A percentile compares a stretch with the other conserved stretches of the same genome.
phyloP scores from a whole-genome alignment of 352 stramenopile species.

The Albugo laibachii region DNA sequence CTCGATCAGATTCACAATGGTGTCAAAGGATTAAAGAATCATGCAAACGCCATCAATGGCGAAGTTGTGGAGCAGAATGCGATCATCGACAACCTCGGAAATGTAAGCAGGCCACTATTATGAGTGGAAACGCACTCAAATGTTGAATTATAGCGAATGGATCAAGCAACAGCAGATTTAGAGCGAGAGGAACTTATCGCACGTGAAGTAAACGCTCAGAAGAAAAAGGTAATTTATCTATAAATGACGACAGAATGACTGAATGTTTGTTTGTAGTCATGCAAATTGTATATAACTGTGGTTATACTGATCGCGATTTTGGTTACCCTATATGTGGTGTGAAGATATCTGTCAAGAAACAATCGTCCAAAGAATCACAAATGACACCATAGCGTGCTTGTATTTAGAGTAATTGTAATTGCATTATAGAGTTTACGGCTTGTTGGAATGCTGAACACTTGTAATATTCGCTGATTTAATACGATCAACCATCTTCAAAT shows the following conservation, averaged over 20 bases:
- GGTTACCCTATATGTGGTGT: conserved; percentile 31
- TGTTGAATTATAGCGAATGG: conserved; percentile 11
- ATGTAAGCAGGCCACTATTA: conserved; percentile 16
- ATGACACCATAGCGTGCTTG: too few species aligned
- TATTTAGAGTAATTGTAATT: too few species aligned
- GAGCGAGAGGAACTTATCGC: conserved; percentile 32
- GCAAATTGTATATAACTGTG: conserved; percentile 57
- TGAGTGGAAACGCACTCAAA: neutral
- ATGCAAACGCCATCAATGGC: conserved; percentile 65
- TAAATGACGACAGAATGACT: neutral
- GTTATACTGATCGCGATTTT: conserved; percentile 38
- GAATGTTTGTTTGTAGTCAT: conserved; percentile 14
- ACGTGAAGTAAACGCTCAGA: conserved; percentile 40
- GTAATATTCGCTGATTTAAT: conserved; percentile 46
- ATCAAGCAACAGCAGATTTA: conserved; percentile 36
- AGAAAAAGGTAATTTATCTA: conserved; percentile 27
- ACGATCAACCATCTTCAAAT: conserved; percentile 55
- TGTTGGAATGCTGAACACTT: conserved; percentile 8
- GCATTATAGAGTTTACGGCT: too few species aligned
- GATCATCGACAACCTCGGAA: conserved; percentile 61
- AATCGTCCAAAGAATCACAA: too few species aligned
- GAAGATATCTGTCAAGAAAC: neutral
- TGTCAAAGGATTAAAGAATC: conserved; percentile 60
- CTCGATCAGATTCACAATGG: conserved; percentile 63
- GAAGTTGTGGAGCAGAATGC: conserved; percentile 68